Base-by-base conservation (phyloP, 169 alveolate species). In the Plasmodium berghei region DNA sequence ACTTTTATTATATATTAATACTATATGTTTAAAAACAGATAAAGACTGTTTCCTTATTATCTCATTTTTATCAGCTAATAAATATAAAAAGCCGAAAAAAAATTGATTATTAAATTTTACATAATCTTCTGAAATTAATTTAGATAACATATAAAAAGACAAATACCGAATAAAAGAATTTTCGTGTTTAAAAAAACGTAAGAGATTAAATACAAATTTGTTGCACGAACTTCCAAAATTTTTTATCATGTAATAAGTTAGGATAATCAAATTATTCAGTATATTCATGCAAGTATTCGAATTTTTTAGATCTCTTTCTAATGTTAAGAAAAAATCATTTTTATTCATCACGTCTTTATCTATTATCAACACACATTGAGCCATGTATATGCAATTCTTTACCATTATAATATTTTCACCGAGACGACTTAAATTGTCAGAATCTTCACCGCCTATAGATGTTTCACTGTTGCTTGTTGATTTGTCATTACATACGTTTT, bases 161-260 rank as follows among this genome's bases (percentile, higher is more conserved):
- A 75, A 75, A 75, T 75, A 75, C n/a, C 89, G 40, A 49, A 75
- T 62, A 49, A 75, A 75, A 14, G 77, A 63, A 48, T 75, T 75
- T 40, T 75, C 89, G 28, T 75, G 89, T 10, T 75, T 75, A 55
- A 75, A 75, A 34, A 75, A 75, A 24, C 89, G 89, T 22, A 75
- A 42, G 10, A 75, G 70, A 28, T 63, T 52, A 26, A 63, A 62
- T 2, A 75, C 89, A 75, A 75, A 75, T 49, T 75, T 75, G 66
- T 75, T 75, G 22, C 89, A 75, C 5, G 89, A 75, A 56, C 89
- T 75, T 24, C 89, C 89, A 56, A 75, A 75, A 63, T 75, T 75
- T 62, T 63, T 75, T 16, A 75, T 49, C 89, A 75, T 75, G 45
- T 75, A 75, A 45, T 75, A 75, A 4, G 72, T 63, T 26, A 75